Conservation (phyloP, 1,284 basidiomycete genomes). For the Apiotrichum sp. region DNA sequence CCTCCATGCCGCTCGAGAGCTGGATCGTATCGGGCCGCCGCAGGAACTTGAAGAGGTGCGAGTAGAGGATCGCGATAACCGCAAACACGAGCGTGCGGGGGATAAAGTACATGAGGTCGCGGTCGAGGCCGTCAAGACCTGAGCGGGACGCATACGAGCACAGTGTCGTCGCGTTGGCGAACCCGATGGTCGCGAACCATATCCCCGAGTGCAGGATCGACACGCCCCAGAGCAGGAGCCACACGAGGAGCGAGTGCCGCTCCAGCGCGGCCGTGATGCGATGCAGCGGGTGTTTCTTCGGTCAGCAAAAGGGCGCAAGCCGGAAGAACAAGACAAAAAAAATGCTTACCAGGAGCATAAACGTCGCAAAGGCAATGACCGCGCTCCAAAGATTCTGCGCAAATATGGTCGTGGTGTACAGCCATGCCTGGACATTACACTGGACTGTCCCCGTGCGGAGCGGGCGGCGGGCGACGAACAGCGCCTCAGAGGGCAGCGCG, state of each 20-base stretch:
- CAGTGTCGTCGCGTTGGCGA: constrained; percentile 21
- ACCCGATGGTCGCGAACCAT: constrained; percentile 33
- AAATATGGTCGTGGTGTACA: constrained; percentile 34
- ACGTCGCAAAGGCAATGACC: constrained; percentile 37
- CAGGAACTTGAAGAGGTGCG: constrained; percentile 36
- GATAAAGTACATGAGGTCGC: constrained; percentile 40
- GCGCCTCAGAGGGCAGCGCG: constrained; percentile 24
- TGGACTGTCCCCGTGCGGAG: constrained; percentile 19
- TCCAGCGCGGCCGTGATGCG: constrained; percentile 29
- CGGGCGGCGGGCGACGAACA: constrained; percentile 19
- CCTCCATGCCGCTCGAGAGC: constrained; percentile 15
- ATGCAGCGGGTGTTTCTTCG: constrained; percentile 40
- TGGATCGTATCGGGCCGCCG: constrained; percentile 42
- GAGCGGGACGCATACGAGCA: constrained; percentile 34
- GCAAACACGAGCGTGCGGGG: constrained; percentile 41
- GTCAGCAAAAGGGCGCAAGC: too few relatives aligned
- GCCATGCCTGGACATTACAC: constrained; percentile 32
- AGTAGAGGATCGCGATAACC: constrained; percentile 34
- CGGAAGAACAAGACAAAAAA: too few relatives aligned
- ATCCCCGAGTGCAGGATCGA: constrained; percentile 33
- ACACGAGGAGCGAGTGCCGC: constrained; percentile 24
- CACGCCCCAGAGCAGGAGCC: constrained; percentile 26
- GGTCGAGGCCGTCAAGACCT: constrained; percentile 14
- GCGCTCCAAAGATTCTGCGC: constrained; percentile 43
- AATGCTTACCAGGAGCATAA: constrained; percentile 33